Evolutionary conservation across 306 rosid genomes (phyloP), one percentile per base, ranked within the genome.

Genomic region (Comarum palustre): DNA sequence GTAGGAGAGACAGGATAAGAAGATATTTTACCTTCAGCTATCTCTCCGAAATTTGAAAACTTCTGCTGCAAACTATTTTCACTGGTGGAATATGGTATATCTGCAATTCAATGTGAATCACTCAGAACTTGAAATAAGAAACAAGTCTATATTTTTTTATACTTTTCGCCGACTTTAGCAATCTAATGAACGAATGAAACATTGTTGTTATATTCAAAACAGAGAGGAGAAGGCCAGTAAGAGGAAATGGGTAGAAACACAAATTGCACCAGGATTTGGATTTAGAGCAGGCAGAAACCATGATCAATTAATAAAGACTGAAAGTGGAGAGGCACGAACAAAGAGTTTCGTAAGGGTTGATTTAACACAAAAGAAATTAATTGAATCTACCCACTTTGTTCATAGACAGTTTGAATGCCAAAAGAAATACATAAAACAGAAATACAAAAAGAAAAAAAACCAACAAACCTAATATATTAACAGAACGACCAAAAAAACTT

Each of bases 31-130:
- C 98, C 97, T 86, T 91, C 91, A 73, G 92, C 96, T 79, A 94
- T 85, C 86, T 86, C 78, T 31, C 98, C 97, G 20, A 89, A 94
- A 79, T 80, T 80, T 6, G 97, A 87, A 84, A 94, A 94, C 39
- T 85, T 87, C 71, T 81, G 84, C 46, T 78, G 90, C 84, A 94
- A 74, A 69, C 77, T 82, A 43, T 52, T 77, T 81, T 94, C 97
- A 41, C 79, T 72, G 17, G 84, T 77, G 64, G 90, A 87, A 77
- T 89, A 94, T 60, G 97, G 91, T 73, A 94, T 83, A 89, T 94
- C 98, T 94, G 87, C 83, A 69, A 31, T 71, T 63, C 77, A 81
- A 80, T 20, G 62, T 8, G 41, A 32, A 52, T 66, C 62, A 73
- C 43, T 24, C 45, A 74, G 66, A 79, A 78, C 34, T 29, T 69